Base-by-base conservation (phyloP, 129 eudicot species). In the Cynara cardunculus region DNA sequence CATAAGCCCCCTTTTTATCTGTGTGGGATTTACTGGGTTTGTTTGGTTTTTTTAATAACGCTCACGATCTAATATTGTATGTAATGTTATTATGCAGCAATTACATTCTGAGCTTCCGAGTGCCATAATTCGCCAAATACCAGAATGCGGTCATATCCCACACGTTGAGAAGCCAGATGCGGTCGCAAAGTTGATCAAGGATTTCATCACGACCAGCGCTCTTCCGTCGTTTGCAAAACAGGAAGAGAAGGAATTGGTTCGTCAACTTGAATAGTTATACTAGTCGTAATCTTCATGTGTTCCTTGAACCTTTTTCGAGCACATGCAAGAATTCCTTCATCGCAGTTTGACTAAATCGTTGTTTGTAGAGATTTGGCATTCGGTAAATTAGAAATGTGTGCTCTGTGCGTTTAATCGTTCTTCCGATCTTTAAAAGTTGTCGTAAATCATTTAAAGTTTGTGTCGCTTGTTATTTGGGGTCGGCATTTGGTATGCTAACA, bases 91-190 rank as follows among this genome's bases (percentile, higher is more conserved):
- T 26, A 67, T 74, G 83, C 91, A 95, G 99, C 88, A 88, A 79
- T 85, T 95, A 70, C 93, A 92, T 53, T 77, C 93, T 82, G 97
- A 95, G 79, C 82, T 90, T 25, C 90, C 91, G 75, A 83, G 92
- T 86, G 97, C 97, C 16, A 92, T 76, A 26, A 70, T 95, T 80
- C 97, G 93, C 6, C 99, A 85, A 83, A 86, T 95, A 77, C 93
- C 94, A 78, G 85, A 89, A 37, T 95, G 97, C 37, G 99, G 97
- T 28, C 97, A 95, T 67, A 82, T 95, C 32, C 99, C 99, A 3
- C 99, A 95, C 74, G 96, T 95, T 27, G 97, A 95, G 73, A 95
- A 95, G 78, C 97, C 99, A 9, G 84, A 77, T 2, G 88, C 78
- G 31, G 97, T 91, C 13, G 71, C 90, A 24, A 87, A 84, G 46